Base-by-base conservation (phyloP, 441 rosid species). In the Erodium chrysanthum region DNA sequence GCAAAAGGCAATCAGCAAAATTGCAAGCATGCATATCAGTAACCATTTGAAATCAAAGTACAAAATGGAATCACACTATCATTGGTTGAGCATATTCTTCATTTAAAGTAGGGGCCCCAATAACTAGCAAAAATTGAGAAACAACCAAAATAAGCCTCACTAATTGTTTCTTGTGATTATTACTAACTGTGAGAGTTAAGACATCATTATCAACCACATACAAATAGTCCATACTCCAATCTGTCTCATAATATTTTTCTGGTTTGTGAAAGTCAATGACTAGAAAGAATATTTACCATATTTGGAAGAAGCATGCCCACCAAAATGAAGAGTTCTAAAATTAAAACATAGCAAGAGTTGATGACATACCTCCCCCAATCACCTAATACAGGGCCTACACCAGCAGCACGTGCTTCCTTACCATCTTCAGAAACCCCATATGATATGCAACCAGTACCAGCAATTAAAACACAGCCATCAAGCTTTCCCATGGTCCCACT, bases 401-500 rank as follows among this genome's bases (percentile, higher is more conserved):
- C 97, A 73, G 91, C 89, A 33, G 96, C 96, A 40, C 96, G 79
- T 68, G 96, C 99, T 70, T 91, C 88, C 78, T 84, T 83, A 46
- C 99, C 96, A 77, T 84, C 96, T 81, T 85, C 90, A 20, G 88
- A 85, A 70, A 91, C 87, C 60, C 97, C 99, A 83, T 88, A 94
- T 35, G 97, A 90, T 74, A 94, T 91, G 58, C 91, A 86, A 64
- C 97, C 99, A 2, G 96, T 94, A 77, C 99, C 99, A 42, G 99
- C 96, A 67, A 94, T 94, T 27, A 94, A 72, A 76, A 94, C 99
- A 83, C 99, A 94, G 17, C 97, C 99, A 80, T 94, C 91, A 73
- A 91, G 96, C 81, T 88, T 90, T 76, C 99, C 97, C 91, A 90
- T 72, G 22, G 99, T 90, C 66, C 99, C 97, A 78, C 97, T 85